Evolutionary conservation across 805 yeast genomes (phyloP).

Genomic region (Candida tallmaniae): DNA sequence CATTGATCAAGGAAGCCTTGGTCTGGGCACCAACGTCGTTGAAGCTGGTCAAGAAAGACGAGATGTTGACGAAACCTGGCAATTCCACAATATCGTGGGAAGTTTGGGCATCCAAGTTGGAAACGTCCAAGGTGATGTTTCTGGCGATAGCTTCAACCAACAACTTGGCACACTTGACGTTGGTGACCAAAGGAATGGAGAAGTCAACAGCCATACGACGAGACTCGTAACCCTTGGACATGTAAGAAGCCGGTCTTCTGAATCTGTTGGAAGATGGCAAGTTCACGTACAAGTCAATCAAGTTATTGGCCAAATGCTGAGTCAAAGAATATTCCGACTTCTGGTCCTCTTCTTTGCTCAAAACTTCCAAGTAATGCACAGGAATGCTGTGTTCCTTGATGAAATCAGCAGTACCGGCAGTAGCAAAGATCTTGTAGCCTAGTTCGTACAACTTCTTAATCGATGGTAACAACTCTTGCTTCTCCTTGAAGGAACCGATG

Average conservation of each 20-base stretch:
- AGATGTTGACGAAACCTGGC: slow-evolving; percentile 83
- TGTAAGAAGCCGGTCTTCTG: slow-evolving; percentile 98
- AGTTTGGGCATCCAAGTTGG: slow-evolving; percentile 82
- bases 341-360: slow-evolving; percentile 69
- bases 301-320: slow-evolving; percentile 92
- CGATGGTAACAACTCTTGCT: slow-evolving; percentile 86
- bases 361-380: slow-evolving; percentile 89
- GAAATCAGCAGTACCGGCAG: slow-evolving; percentile 99
- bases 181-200: slow-evolving; percentile 95
- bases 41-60: slow-evolving; percentile 72
- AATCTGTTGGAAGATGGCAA: slow-evolving; percentile 95
- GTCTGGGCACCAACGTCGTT: slow-evolving; percentile 66
- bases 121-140: slow-evolving; percentile 59
- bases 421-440: slow-evolving; percentile 91
- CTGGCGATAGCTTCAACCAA: slow-evolving; percentile 90
- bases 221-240: slow-evolving; percentile 94
- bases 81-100: slow-evolving; percentile 77
- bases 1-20: slow-evolving; percentile 70
- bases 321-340: slow-evolving; percentile 93
- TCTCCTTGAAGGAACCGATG: slow-evolving; percentile 95
- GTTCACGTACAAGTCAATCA: slow-evolving; percentile 94
- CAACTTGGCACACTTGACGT: slow-evolving; percentile 94
- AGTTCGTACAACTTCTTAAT: slow-evolving; percentile 73
- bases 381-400: slow-evolving; percentile 92
- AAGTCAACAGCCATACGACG: slow-evolving; percentile 99